These are phyloP conservation scores for Filobasidium wieringae DNA, from an alignment of 768 basidiomycete genomes.

Conservation along the genomic window DNA sequence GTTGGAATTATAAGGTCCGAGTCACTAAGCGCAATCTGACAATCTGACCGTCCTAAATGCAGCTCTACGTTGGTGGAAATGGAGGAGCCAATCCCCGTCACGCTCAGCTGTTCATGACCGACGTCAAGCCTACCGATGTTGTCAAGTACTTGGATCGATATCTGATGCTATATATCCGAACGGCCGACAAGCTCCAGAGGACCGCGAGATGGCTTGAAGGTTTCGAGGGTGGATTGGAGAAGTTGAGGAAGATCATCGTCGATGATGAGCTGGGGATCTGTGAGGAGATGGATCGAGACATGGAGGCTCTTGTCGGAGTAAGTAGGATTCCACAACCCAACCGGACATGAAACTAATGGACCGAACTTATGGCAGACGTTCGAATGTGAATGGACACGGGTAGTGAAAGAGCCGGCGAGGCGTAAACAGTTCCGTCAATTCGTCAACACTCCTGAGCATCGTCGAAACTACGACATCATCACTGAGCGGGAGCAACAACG, in stretches of 20 bases:
- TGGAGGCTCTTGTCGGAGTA: slow-evolving; percentile 51
- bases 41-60: not conserved
- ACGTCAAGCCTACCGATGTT: slow-evolving; percentile 57
- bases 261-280: slow-evolving; percentile 65
- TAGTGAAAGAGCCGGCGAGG: slow-evolving; percentile 47
- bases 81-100: slow-evolving; percentile 51
- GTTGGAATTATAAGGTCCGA: too few relatives aligned
- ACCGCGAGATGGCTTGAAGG: slow-evolving; percentile 64
- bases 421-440: slow-evolving; percentile 53
- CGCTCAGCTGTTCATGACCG: slow-evolving; percentile 54
- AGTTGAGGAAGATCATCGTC: slow-evolving; percentile 53
- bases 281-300: slow-evolving; percentile 53
- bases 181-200: slow-evolving; percentile 58
- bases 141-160: slow-evolving; percentile 40
- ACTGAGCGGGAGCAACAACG: slow-evolving; percentile 53
- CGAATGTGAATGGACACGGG: slow-evolving; percentile 57
- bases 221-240: slow-evolving; percentile 58
- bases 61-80: slow-evolving; percentile 58
- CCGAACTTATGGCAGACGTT: slow-evolving; percentile 46
- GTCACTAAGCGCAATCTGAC: slow-evolving; percentile 31
- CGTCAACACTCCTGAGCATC: slow-evolving; percentile 46
- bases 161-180: slow-evolving; percentile 51
- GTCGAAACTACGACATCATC: slow-evolving; percentile 44
- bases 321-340: too few relatives aligned
- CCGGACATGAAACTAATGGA: too few relatives aligned